phyloP scores from a whole-genome alignment of 2,329 filamentous ascomycete species.

The Seiridium cupressi region DNA sequence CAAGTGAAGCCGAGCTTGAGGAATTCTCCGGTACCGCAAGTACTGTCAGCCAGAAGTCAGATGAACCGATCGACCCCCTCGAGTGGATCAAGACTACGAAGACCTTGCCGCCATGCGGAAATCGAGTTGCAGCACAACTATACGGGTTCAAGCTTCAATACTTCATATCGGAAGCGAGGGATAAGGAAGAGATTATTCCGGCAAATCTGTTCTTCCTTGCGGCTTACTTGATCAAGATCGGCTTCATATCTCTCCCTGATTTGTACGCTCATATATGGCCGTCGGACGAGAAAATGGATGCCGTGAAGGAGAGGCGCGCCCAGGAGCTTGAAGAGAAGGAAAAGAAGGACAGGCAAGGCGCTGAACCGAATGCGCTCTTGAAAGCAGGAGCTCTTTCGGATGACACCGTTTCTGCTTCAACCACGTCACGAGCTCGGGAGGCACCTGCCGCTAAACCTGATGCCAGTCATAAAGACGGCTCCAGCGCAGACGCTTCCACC shows the following conservation, averaged over 20 bases:
- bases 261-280: conserved; percentile 92
- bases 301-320: conserved; percentile 65
- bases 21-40: conserved; percentile 45
- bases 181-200: conserved; percentile 74
- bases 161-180: conserved; percentile 79
- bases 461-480: conserved; percentile 45
- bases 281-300: conserved; percentile 77
- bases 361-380: conserved; percentile 77
- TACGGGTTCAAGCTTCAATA: conserved; percentile 97
- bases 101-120: conserved; percentile 80
- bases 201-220: conserved; percentile 92
- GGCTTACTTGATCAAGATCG: conserved; percentile 91
- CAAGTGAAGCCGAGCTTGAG: conserved; percentile 57
- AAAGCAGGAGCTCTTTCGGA: conserved; percentile 85
- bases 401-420: conserved; percentile 59
- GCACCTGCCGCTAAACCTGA: conserved; percentile 47
- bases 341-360: conserved; percentile 66
- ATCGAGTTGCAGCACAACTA: conserved; percentile 87
- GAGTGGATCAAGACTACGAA: conserved; percentile 80
- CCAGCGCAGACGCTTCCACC: conserved; percentile 39
- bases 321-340: conserved; percentile 80
- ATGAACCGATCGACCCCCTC: conserved; percentile 31
- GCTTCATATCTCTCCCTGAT: conserved; percentile 89
- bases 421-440: conserved; percentile 48
- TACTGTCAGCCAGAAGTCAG: conserved; percentile 38